These are phyloP conservation scores for Diplosphaera chodatii DNA, from an alignment of 139 green algal genomes.

Conservation along the genomic window DNA sequence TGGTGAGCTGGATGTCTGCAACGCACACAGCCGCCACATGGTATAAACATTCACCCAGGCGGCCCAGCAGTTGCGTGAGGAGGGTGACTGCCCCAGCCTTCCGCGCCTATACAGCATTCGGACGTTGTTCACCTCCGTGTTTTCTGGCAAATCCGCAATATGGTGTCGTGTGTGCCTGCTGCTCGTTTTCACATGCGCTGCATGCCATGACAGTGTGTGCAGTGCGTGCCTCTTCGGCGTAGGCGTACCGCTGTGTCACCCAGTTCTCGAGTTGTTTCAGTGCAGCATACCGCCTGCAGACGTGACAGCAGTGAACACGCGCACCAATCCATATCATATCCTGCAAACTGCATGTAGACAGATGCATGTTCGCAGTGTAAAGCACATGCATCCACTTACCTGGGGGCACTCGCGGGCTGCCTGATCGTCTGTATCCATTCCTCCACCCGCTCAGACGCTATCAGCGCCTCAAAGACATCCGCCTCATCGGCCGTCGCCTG, in stretches of 20 bases:
- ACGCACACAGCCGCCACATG: no score
- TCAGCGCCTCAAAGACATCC: conserved; percentile 50
- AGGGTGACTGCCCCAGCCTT: conserved; percentile 3
- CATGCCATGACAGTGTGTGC: not conserved
- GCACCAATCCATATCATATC: no score
- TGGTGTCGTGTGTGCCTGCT: no score
- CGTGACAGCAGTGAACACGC: no score
- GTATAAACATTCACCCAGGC: not conserved
- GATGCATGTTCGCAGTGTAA: no score
- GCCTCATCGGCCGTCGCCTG: conserved; percentile 25
- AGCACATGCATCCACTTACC: no score
- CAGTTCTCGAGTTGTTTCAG: not conserved
- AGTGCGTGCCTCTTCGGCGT: conserved; percentile 14
- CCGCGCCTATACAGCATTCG: not conserved
- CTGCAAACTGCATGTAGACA: no score
- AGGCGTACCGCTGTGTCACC: conserved; percentile 1
- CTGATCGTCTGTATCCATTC: conserved; percentile 40
- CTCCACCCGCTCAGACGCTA: conserved; percentile 47
- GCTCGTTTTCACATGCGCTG: no score
- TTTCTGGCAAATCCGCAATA: no score
- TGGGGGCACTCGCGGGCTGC: not conserved
- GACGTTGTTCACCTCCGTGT: not conserved
- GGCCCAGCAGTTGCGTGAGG: conserved; percentile 14
- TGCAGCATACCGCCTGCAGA: not conserved
- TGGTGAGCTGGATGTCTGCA: no score